Evolutionary conservation across 2,329 filamentous ascomycete species (phyloP).

Genomic region (Colletotrichum endophyticum): DNA sequence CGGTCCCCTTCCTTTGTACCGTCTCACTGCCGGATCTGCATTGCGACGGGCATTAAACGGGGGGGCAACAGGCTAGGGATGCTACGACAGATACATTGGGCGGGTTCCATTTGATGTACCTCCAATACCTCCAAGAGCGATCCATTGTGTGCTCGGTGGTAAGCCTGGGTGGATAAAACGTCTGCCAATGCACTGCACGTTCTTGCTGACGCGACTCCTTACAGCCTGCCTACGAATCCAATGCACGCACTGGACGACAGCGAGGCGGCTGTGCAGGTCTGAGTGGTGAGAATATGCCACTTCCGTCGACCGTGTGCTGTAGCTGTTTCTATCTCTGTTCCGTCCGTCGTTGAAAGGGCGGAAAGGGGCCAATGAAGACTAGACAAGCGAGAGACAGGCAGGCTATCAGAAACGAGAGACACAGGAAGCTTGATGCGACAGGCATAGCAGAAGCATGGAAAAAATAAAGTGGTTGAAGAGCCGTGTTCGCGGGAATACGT

Average conservation of each 20-base stretch:
- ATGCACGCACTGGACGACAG: neutral
- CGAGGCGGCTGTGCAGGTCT: slow-evolving; percentile 3
- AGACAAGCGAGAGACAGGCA: neutral
- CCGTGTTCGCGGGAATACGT: neutral
- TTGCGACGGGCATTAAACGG: neutral
- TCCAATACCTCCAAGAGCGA: neutral
- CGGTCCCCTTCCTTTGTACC: neutral
- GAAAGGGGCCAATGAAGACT: neutral
- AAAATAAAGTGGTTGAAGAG: neutral
- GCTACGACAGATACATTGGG: neutral
- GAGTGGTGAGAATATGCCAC: neutral
- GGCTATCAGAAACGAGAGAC: neutral
- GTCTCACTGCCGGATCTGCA: slow-evolving; percentile 1
- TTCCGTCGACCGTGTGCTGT: neutral
- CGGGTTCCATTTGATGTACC: neutral
- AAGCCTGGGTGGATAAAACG: neutral
- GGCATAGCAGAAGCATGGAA: neutral
- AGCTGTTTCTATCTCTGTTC: neutral
- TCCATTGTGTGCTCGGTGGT: slow-evolving; percentile 1
- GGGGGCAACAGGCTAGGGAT: neutral
- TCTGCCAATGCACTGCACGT: slow-evolving; percentile 13
- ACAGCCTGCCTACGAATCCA: neutral
- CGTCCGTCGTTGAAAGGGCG: neutral
- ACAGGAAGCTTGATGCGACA: neutral
- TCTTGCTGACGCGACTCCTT: slow-evolving; percentile 12